A percentile compares a stretch with the other conserved stretches of the same genome.
phyloP scores from a whole-genome alignment of 768 basidiomycete species.

The Pholiota molesta region DNA sequence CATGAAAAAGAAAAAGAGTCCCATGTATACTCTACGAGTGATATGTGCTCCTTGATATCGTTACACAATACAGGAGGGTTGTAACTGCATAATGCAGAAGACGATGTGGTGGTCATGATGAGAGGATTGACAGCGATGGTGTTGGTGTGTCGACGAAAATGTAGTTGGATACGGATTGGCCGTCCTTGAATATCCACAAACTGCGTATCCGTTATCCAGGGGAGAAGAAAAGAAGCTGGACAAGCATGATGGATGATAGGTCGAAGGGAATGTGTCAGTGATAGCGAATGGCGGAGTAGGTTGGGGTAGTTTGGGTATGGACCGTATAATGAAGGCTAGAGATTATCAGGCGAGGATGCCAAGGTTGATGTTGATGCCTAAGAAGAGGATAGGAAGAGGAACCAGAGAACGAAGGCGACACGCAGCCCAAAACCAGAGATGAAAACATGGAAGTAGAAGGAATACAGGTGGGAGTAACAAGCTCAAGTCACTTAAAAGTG shows the following conservation, averaged over 20 bases:
- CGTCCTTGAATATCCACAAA: neutral
- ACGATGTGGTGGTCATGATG: neutral
- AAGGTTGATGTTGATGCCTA: neutral
- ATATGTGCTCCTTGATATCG: neutral
- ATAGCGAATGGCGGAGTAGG: neutral
- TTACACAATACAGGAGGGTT: constrained; percentile 2
- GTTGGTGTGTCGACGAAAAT: neutral
- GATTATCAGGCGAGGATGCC: neutral
- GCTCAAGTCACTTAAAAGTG: neutral
- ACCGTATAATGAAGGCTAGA: neutral
- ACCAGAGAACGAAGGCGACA: constrained; percentile 1
- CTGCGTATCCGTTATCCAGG: neutral
- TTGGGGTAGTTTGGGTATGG: neutral
- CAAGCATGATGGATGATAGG: neutral
- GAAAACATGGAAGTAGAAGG: neutral
- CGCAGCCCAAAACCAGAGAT: neutral
- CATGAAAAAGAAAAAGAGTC: neutral
- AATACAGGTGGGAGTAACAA: too few relatives aligned
- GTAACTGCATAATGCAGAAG: neutral
- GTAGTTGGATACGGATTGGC: too few relatives aligned
- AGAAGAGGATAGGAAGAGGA: neutral
- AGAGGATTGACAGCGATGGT: neutral
- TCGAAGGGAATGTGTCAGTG: neutral
- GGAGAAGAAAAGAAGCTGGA: neutral
- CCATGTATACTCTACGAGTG: constrained; percentile 1